Conservation (phyloP, 2,329 filamentous ascomycete species). For the Taxawa tesnikishii region DNA sequence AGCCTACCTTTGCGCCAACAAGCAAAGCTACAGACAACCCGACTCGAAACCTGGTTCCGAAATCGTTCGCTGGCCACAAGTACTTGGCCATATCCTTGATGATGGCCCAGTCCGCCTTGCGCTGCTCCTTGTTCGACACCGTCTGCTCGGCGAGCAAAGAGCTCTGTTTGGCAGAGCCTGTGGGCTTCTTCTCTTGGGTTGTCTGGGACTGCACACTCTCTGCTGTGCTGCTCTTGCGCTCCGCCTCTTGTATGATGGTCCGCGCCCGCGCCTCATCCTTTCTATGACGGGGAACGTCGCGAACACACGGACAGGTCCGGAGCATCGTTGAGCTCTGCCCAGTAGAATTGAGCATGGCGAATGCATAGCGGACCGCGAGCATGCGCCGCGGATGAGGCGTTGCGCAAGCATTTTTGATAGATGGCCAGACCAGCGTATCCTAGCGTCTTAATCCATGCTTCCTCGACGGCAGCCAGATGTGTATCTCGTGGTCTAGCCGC, state of each 20-base stretch:
- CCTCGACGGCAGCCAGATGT: neutral
- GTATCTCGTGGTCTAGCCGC: too few species aligned
- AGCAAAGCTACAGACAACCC: conserved; percentile 72
- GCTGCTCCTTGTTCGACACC: conserved; percentile 67
- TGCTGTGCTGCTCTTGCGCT: conserved; percentile 13
- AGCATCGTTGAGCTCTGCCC: neutral
- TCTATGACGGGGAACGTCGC: conserved; percentile 29
- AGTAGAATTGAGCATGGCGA: neutral
- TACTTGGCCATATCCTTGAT: conserved; percentile 97
- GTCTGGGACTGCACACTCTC: conserved; percentile 22
- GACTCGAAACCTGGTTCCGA: conserved; percentile 74
- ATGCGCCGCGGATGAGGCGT: conserved; percentile 1
- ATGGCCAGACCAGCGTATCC: neutral
- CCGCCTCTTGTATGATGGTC: conserved; percentile 12
- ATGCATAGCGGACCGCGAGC: neutral
- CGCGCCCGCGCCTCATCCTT: conserved; percentile 24
- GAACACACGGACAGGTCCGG: conserved; percentile 24
- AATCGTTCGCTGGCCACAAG: conserved; percentile 82
- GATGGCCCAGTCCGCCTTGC: conserved; percentile 95
- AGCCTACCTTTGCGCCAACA: conserved; percentile 66
- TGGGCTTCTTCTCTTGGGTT: conserved; percentile 18
- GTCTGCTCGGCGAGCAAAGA: conserved; percentile 54
- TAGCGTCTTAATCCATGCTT: neutral
- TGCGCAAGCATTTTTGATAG: conserved; percentile 1
- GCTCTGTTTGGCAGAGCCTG: conserved; percentile 29